Evolutionary conservation across 257 asterid genomes (phyloP).

Genomic region (Solanum paucissectum): DNA sequence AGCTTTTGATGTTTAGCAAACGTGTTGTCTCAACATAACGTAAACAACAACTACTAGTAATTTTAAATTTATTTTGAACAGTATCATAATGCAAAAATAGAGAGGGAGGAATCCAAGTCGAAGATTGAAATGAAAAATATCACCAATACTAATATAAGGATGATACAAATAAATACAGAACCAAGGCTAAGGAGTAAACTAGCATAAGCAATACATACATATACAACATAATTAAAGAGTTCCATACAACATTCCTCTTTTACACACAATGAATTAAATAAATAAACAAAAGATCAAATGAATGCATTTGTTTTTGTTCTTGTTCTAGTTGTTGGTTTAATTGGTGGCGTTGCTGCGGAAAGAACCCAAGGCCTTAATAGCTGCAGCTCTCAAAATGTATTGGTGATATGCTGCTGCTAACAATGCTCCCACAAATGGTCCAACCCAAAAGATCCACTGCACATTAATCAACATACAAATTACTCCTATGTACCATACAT

Average conservation of each 20-base stretch:
- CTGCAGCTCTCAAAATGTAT: conserved; percentile 77
- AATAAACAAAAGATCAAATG: background rate
- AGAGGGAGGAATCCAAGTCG: background rate
- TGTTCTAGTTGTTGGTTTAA: conserved; percentile 5
- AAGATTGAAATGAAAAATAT: background rate
- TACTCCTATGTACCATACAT: too few relatives aligned
- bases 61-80: background rate
- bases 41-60: background rate
- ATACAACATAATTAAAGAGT: background rate
- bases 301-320: background rate
- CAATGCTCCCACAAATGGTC: conserved; percentile 74
- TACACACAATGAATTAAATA: conserved; percentile 3
- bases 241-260: background rate
- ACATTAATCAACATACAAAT: background rate
- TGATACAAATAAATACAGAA: background rate
- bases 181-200: background rate
- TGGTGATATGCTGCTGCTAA: conserved; percentile 83
- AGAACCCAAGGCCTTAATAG: conserved; percentile 74
- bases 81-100: background rate
- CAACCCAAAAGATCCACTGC: conserved; percentile 98
- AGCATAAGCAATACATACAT: background rate
- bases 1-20: background rate
- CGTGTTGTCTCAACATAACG: background rate
- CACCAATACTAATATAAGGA: background rate
- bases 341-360: conserved; percentile 79